Conservation (phyloP, 345 rosid species). For the Sisymbrium irio region DNA sequence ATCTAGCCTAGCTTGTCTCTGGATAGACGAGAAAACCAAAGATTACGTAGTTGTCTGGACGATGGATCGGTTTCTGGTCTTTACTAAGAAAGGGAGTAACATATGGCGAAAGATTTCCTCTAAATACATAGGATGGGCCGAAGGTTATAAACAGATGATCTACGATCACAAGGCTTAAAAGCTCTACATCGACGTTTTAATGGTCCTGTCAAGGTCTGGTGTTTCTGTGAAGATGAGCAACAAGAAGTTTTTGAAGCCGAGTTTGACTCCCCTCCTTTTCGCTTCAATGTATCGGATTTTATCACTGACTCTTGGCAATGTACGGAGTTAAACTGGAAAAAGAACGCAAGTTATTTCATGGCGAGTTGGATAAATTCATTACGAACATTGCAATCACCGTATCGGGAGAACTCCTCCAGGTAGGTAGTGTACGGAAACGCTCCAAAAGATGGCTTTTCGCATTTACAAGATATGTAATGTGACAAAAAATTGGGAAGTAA, state of each 20-base stretch:
- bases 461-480: background rate
- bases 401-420: background rate
- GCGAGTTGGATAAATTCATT: background rate
- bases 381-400: background rate
- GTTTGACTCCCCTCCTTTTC: too few species aligned
- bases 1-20: background rate
- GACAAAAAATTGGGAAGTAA: background rate
- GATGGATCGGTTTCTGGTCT: fast-evolving
- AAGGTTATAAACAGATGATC: background rate
- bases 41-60: background rate
- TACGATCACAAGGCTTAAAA: background rate
- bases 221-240: background rate
- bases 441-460: background rate
- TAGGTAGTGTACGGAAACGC: background rate
- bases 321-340: too few species aligned
- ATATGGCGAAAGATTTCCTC: background rate
- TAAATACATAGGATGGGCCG: too few species aligned
- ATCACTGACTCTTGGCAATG: background rate
- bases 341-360: too few species aligned
- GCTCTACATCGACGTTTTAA: background rate
- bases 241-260: background rate
- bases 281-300: background rate
- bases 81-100: background rate
- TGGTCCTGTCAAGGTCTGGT: background rate
- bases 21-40: background rate